Evolutionary conservation across 2,329 filamentous ascomycete species (phyloP).

Genomic region (Curvularia verruculosa): DNA sequence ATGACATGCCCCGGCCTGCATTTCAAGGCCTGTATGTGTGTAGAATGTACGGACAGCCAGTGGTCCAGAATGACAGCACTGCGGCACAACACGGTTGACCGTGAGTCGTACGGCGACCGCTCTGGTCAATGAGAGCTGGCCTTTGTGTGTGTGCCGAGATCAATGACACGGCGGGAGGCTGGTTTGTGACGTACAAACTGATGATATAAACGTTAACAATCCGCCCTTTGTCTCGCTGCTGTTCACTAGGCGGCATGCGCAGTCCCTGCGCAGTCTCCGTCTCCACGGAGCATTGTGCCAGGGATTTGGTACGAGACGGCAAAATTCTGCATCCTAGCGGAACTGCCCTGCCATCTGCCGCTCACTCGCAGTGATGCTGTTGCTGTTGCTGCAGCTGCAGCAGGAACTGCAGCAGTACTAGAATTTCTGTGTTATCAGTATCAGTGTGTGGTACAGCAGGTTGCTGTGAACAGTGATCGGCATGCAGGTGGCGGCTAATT

Average conservation of each 20-base stretch:
- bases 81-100: constrained; percentile 9
- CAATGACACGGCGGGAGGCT: not conserved
- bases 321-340: constrained; percentile 6
- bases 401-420: constrained; percentile 13
- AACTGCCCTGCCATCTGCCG: constrained; percentile 11
- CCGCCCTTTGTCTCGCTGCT: constrained; percentile 4
- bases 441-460: not conserved
- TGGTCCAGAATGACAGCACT: constrained; percentile 1
- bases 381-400: too few species aligned
- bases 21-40: not conserved
- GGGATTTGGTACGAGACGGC: constrained; percentile 2
- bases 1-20: constrained; percentile 4
- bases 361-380: constrained; percentile 4
- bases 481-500: not conserved
- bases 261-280: constrained; percentile 1
- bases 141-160: constrained; percentile 4
- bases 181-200: constrained; percentile 8
- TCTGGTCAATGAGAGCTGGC: constrained; percentile 4
- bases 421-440: not conserved
- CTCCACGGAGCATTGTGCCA: constrained; percentile 7
- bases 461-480: not conserved
- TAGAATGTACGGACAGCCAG: not conserved
- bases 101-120: constrained; percentile 5
- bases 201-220: not conserved
- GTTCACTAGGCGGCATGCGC: constrained; percentile 4